Evolutionary conservation across 2,329 filamentous ascomycete species (phyloP).

Genomic region (Talaromyces marneffei): DNA sequence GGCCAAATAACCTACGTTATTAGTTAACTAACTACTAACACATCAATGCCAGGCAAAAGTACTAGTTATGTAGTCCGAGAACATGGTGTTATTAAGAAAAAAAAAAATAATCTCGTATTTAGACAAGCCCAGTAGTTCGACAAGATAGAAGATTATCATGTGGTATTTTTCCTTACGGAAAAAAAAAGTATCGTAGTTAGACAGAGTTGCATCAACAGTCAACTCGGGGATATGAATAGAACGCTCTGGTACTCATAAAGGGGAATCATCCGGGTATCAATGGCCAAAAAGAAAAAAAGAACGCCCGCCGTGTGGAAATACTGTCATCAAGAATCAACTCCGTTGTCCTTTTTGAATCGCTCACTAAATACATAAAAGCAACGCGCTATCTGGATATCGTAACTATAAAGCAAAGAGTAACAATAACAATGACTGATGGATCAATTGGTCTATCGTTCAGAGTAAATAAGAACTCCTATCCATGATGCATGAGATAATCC

Average conservation of each 20-base stretch:
- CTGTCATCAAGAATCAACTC: neutral
- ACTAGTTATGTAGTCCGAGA: neutral
- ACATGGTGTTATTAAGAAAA: too few relatives aligned
- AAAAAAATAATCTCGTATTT: too few relatives aligned
- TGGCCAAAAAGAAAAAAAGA: neutral
- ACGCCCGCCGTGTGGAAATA: constrained; percentile 8
- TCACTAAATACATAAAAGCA: neutral
- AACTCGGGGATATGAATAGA: neutral
- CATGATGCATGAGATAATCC: neutral
- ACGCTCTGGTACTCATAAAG: neutral
- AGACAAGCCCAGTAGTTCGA: too few relatives aligned
- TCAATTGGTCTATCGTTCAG: neutral
- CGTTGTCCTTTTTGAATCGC: neutral
- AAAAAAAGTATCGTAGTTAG: neutral
- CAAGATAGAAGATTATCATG: neutral
- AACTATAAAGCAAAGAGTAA: neutral
- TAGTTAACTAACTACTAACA: too few relatives aligned
- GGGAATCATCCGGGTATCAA: constrained; percentile 4
- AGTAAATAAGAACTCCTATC: neutral
- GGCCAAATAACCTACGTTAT: too few relatives aligned
- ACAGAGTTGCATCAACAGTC: neutral
- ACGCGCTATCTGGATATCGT: neutral
- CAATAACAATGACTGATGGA: neutral
- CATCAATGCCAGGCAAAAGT: neutral
- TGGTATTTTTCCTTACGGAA: neutral